Conservation (phyloP, 768 basidiomycete genomes). For the Rhizopogon rudus region DNA sequence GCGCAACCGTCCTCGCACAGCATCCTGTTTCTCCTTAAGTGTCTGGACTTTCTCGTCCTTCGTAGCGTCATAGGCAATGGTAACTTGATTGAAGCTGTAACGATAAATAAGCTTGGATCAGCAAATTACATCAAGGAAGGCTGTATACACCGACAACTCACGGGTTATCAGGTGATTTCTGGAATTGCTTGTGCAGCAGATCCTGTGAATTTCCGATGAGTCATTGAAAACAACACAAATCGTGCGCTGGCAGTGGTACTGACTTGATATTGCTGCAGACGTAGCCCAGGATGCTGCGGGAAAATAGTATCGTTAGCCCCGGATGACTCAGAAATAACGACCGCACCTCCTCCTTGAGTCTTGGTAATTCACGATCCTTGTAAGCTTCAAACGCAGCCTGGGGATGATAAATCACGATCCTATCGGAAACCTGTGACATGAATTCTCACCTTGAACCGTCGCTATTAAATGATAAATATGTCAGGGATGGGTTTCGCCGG, state of each 20-base stretch:
- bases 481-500: conserved; percentile 7
- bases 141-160: conserved; percentile 31
- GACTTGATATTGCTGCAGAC: conserved; percentile 87
- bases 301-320: conserved; percentile 8
- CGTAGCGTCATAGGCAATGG: conserved; percentile 75
- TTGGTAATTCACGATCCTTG: conserved; percentile 81
- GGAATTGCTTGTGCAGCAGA: conserved; percentile 88
- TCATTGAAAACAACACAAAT: not conserved
- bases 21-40: conserved; percentile 61
- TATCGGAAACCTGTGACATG: not conserved
- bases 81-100: conserved; percentile 77
- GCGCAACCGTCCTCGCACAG: conserved; percentile 63
- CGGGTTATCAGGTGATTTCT: conserved; percentile 96
- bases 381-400: conserved; percentile 90
- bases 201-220: conserved; percentile 44
- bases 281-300: conserved; percentile 77
- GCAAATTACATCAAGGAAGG: not conserved
- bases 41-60: conserved; percentile 84
- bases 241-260: conserved; percentile 6
- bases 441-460: conserved; percentile 74
- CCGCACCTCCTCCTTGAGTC: conserved; percentile 65
- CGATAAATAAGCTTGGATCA: not conserved
- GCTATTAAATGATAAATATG: conserved; percentile 36
- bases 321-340: not conserved
- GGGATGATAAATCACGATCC: conserved; percentile 3